These are phyloP conservation scores for Kitagawia praeruptora DNA, from an alignment of 129 eudicot species.

Conservation along the genomic window DNA sequence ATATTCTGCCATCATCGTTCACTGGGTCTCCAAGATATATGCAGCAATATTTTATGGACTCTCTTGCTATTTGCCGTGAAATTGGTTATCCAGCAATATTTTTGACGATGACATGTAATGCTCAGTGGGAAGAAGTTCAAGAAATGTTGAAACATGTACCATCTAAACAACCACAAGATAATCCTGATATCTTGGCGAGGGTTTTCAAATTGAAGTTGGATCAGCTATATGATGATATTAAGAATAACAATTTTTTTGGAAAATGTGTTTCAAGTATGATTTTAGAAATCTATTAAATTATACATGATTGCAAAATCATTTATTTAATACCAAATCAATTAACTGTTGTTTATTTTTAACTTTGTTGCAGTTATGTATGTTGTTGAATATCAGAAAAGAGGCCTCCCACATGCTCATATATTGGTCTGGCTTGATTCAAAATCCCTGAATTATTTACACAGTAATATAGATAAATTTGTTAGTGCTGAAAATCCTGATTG, in stretches of 20 bases:
- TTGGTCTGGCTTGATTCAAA: too few species aligned
- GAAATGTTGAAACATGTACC: not conserved
- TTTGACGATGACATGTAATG: not conserved
- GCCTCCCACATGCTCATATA: too few species aligned
- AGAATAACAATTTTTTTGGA: not conserved
- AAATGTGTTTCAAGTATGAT: not conserved
- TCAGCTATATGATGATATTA: not conserved
- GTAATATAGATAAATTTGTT: too few species aligned
- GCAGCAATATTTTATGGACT: not conserved
- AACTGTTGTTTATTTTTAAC: too few species aligned
- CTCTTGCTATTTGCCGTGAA: not conserved
- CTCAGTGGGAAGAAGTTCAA: not conserved
- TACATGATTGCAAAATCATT: too few species aligned
- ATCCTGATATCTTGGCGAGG: not conserved
- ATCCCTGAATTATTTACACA: too few species aligned
- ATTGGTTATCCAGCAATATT: not conserved
- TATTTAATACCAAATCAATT: too few species aligned
- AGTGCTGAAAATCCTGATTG: too few species aligned
- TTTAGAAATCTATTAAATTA: too few species aligned
- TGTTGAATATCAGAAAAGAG: too few species aligned
- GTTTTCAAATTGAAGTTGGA: not conserved
- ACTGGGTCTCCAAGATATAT: not conserved
- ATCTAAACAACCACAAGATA: not conserved
- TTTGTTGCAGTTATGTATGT: too few species aligned
- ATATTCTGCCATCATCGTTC: not conserved